Conservation (phyloP, 2,329 filamentous ascomycete species). For the Ambrosiella cleistominuta region DNA sequence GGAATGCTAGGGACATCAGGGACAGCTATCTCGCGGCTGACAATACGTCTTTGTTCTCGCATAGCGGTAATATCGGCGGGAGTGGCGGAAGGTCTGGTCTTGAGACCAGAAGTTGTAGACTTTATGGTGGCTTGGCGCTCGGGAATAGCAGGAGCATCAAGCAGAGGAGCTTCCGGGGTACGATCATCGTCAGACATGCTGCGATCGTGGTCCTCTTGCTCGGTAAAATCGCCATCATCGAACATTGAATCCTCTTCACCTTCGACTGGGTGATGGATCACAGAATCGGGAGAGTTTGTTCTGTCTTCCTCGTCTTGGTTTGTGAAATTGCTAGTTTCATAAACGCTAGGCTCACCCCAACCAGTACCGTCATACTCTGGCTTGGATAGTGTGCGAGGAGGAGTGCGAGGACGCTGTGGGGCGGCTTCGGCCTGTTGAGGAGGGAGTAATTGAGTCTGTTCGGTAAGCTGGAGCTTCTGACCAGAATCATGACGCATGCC, state of each 20-base stretch:
- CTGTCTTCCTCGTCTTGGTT: slow-evolving; percentile 35
- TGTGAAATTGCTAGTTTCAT: slow-evolving; percentile 18
- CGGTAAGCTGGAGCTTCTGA: background rate
- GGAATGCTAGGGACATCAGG: slow-evolving; percentile 34
- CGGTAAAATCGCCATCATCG: slow-evolving; percentile 20
- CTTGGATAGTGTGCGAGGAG: slow-evolving; percentile 30
- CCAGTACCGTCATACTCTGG: slow-evolving; percentile 47
- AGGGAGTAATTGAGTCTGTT: background rate
- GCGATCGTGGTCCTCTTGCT: slow-evolving; percentile 15
- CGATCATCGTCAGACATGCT: slow-evolving; percentile 17
- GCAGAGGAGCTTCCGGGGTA: slow-evolving; percentile 23
- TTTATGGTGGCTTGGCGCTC: slow-evolving; percentile 79
- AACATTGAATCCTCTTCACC: slow-evolving; percentile 21
- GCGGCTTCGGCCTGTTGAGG: background rate
- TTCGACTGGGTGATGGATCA: slow-evolving; percentile 59
- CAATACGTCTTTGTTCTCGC: slow-evolving; percentile 69
- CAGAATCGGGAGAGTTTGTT: slow-evolving; percentile 67
- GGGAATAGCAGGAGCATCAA: slow-evolving; percentile 49
- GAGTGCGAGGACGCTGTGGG: slow-evolving; percentile 28
- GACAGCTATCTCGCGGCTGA: slow-evolving; percentile 56
- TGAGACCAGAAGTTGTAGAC: slow-evolving; percentile 68
- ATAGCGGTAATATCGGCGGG: slow-evolving; percentile 70
- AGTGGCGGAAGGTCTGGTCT: slow-evolving; percentile 74
- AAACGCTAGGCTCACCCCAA: slow-evolving; percentile 33
- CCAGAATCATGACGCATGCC: slow-evolving; percentile 3